A percentile compares a stretch with the other conserved stretches of the same genome.
phyloP scores from a whole-genome alignment of 1,139 yeast species.

The Starmera stellimalicola region DNA sequence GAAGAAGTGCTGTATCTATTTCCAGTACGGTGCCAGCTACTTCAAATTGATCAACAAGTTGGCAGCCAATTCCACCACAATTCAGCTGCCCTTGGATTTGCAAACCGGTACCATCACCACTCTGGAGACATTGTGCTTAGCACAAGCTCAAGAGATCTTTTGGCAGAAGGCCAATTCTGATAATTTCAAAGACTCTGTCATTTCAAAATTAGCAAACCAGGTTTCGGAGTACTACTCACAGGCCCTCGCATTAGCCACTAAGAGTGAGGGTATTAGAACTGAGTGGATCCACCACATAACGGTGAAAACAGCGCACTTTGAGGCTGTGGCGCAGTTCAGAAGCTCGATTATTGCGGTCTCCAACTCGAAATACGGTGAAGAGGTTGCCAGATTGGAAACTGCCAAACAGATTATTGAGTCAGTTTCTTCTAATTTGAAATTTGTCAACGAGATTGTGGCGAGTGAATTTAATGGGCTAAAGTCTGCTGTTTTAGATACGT shows the following conservation, averaged over 20 bases:
- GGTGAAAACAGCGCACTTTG: slow-evolving; percentile 54
- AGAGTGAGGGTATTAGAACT: slow-evolving; percentile 41
- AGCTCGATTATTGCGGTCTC: slow-evolving; percentile 42
- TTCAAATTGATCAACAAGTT: slow-evolving; percentile 32
- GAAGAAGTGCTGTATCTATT: slow-evolving; percentile 52
- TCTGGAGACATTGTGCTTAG: slow-evolving; percentile 45
- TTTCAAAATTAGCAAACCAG: slow-evolving; percentile 58
- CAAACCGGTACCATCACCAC: slow-evolving; percentile 33
- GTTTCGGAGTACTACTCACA: slow-evolving; percentile 47
- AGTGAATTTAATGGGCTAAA: slow-evolving; percentile 41
- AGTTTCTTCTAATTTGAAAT: slow-evolving; percentile 33
- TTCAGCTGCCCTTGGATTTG: slow-evolving; percentile 32
- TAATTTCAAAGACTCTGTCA: slow-evolving; percentile 48
- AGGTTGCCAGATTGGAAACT: slow-evolving; percentile 44
- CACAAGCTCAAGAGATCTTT: slow-evolving; percentile 82
- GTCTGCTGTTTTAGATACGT: slow-evolving; percentile 32
- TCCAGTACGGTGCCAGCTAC: slow-evolving; percentile 67
- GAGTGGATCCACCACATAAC: slow-evolving; percentile 59
- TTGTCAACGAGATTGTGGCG: slow-evolving; percentile 34
- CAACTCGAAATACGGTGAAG: slow-evolving; percentile 54
- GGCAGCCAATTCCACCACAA: slow-evolving; percentile 16
- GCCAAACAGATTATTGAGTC: slow-evolving; percentile 29
- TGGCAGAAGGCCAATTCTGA: slow-evolving; percentile 66
- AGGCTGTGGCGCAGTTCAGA: slow-evolving; percentile 62
- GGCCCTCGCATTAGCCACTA: slow-evolving; percentile 36